Evolutionary conservation across 1,139 yeast genomes (phyloP).

Genomic region (Candida frijolesensis): DNA sequence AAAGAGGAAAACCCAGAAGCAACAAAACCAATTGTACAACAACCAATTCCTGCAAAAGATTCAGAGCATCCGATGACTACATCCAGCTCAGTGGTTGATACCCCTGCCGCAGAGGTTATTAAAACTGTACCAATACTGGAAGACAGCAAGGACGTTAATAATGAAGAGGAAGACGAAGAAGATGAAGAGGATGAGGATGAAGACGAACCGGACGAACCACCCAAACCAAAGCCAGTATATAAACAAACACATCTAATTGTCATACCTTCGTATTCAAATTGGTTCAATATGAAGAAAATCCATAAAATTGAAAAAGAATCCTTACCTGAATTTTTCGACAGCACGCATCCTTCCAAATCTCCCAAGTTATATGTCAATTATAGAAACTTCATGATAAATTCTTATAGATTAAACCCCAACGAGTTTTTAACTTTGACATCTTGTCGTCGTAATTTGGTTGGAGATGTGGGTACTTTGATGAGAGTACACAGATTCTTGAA

Average conservation of each 20-base stretch:
- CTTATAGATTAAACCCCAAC: slow-evolving; percentile 89
- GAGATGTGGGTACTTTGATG: slow-evolving; percentile 93
- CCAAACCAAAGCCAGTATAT: slow-evolving; percentile 34
- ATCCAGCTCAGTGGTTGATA: background rate
- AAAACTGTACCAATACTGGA: background rate
- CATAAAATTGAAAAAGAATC: slow-evolving; percentile 70
- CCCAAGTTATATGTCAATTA: slow-evolving; percentile 85
- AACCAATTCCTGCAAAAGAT: background rate
- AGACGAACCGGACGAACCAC: slow-evolving; percentile 37
- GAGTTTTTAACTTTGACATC: slow-evolving; percentile 94
- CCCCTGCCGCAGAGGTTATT: background rate
- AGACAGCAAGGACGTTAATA: background rate
- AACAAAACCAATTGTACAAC: background rate
- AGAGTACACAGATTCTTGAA: slow-evolving; percentile 86
- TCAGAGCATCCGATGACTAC: background rate
- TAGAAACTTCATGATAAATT: slow-evolving; percentile 91
- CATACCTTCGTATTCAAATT: slow-evolving; percentile 89
- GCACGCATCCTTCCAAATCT: slow-evolving; percentile 77
- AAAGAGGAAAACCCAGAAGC: background rate
- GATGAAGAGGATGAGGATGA: slow-evolving; percentile 32
- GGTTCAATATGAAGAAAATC: slow-evolving; percentile 80
- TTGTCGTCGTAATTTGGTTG: slow-evolving; percentile 90
- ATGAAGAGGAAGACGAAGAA: slow-evolving; percentile 6
- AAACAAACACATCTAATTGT: slow-evolving; percentile 85
- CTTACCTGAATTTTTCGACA: slow-evolving; percentile 86